Evolutionary conservation across 257 asterid genomes (phyloP).

Genomic region (Gentiana straminea): DNA sequence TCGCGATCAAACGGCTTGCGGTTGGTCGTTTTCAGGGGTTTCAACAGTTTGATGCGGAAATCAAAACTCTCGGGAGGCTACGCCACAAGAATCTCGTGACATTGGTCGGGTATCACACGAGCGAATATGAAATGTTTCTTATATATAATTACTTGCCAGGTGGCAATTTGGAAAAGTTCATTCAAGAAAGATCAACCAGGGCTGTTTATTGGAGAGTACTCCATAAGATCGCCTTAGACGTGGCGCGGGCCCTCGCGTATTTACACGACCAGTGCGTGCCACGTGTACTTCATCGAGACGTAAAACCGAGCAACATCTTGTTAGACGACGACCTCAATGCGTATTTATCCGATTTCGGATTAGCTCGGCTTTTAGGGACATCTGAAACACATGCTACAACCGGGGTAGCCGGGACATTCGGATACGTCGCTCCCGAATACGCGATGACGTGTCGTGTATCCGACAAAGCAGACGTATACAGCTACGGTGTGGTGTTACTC

Average conservation of each 20-base stretch:
- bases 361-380: conserved; percentile 71
- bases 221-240: conserved; percentile 82
- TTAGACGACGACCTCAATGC: conserved; percentile 78
- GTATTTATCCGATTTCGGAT: conserved; percentile 75
- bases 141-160: conserved; percentile 72
- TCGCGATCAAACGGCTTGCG: conserved; percentile 79
- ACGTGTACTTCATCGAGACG: conserved; percentile 88
- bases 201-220: conserved; percentile 85
- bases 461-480: conserved; percentile 88
- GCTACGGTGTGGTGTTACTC: conserved; percentile 83
- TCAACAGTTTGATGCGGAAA: conserved; percentile 82
- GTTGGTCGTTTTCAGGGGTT: conserved; percentile 71
- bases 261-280: conserved; percentile 89
- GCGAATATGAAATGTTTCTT: conserved; percentile 85
- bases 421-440: conserved; percentile 90
- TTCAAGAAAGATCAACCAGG: conserved; percentile 62
- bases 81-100: conserved; percentile 79
- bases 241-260: conserved; percentile 77
- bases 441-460: conserved; percentile 95
- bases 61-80: conserved; percentile 69
- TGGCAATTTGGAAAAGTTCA: conserved; percentile 76
- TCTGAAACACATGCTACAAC: conserved; percentile 89
- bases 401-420: conserved; percentile 86
- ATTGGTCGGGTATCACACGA: conserved; percentile 77
- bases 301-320: conserved; percentile 85